A percentile compares a stretch with the other conserved stretches of the same genome.
Evolutionary conservation across 1,284 basidiomycete genomes (phyloP).

Genomic region (Trichosporon faecale): DNA sequence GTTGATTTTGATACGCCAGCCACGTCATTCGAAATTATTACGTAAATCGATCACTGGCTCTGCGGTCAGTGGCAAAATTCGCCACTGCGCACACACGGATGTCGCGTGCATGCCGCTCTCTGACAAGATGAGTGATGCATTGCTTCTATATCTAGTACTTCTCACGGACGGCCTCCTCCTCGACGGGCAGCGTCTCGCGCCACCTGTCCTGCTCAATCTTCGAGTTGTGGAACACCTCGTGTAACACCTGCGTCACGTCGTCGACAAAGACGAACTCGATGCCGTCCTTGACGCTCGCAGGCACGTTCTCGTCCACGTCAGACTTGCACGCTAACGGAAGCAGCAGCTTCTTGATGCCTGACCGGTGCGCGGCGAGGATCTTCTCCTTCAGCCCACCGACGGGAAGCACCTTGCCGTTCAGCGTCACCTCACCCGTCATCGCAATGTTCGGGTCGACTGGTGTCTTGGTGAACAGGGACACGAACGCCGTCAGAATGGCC

Average conservation of each 20-base stretch:
- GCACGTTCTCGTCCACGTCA: constrained; percentile 94
- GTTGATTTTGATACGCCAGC: background rate
- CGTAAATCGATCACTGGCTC: background rate
- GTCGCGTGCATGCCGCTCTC: background rate
- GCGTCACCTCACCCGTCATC: constrained; percentile 92
- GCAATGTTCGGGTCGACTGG: constrained; percentile 81
- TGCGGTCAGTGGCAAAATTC: background rate
- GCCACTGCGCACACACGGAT: too few species aligned
- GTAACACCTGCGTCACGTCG: constrained; percentile 78
- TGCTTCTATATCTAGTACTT: constrained; percentile 16
- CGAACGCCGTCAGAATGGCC: constrained; percentile 84
- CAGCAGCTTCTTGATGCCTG: constrained; percentile 81
- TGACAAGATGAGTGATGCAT: constrained; percentile 10
- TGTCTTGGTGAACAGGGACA: constrained; percentile 82
- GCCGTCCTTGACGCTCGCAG: constrained; percentile 86
- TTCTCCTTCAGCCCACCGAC: constrained; percentile 94
- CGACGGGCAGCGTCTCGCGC: constrained; percentile 58
- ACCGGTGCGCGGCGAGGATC: constrained; percentile 88
- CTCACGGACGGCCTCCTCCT: constrained; percentile 33
- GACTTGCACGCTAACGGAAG: constrained; percentile 82
- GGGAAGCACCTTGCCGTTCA: constrained; percentile 86
- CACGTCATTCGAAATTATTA: background rate
- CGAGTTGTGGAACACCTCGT: constrained; percentile 73
- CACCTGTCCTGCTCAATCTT: constrained; percentile 60
- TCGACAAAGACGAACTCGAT: constrained; percentile 89